Evolutionary conservation across 371 early-diverging fungal genomes (phyloP), one percentile per base, ranked within the genome.

Genomic region (Blakeslea trispora): DNA sequence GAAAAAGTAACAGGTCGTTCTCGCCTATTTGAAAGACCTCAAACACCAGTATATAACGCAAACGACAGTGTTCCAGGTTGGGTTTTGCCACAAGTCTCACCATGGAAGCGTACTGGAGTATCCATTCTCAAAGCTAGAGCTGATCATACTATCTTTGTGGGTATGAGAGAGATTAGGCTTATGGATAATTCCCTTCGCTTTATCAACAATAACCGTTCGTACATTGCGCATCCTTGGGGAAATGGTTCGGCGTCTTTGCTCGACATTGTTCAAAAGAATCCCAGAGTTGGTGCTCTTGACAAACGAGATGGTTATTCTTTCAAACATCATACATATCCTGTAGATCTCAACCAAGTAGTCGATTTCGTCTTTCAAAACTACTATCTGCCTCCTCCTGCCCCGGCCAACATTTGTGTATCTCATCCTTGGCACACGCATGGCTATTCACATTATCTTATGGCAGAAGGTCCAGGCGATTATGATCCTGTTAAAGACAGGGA

Each of bases 351-450:
- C 19, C 69, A 76, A 31, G 54, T 66, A 22, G 50, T 76, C 4
- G 77, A 76, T 39, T 19, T 76, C 23, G 73, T 76, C 15, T 56
- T 76, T 28, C 77, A 76, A 24, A 61, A 64, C 31, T 54, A 53
- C 7, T 47, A 31, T 5, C 2, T 24, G 1, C 15, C 51, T 22
- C 7, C 13, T 1, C 37, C 37, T 37, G 37, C 37, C 3, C 37
- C 37, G 14, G 22, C 40, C 3, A 67, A 57, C 4, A 14, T 51
- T 4, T 76, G 77, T 32, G 61, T 58, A 14, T 41, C 49, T 14
- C 77, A 76, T 48, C 77, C 77, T 3, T 76, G 77, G 77, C 77
- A 76, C 19, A 61, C 67, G 1, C 77, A 76, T 37, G 77, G 74
- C n/a, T 44, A 60, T n/a, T 55, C 59, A 8, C 77, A 76, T 47